phyloP scores from a whole-genome alignment of 345 rosid genomes.

The Moricandia moricandioides region DNA sequence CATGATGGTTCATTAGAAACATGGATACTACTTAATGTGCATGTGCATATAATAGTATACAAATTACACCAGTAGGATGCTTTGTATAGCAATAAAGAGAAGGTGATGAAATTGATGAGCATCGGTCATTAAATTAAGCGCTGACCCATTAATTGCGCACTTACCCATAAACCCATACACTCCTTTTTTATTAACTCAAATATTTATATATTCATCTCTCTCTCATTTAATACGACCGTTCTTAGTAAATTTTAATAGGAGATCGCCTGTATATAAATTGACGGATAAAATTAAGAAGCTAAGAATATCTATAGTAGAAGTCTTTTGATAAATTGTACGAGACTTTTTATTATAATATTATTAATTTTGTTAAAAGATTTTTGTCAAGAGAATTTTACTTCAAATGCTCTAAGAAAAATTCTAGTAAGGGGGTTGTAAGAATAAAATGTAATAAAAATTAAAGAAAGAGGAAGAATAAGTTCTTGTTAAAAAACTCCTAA shows the following conservation, averaged over 20 bases:
- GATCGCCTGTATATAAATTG: neutral
- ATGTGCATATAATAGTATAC: slow-evolving; percentile 26
- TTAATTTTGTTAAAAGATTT: no score
- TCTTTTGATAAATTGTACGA: no score
- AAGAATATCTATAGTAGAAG: no score
- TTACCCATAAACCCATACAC: slow-evolving; percentile 36
- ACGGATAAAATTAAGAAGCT: slow-evolving; percentile 17
- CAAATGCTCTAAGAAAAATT: no score
- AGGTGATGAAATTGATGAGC: slow-evolving; percentile 39
- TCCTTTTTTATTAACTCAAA: slow-evolving; percentile 4
- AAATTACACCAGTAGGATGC: slow-evolving; percentile 36
- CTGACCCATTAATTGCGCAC: slow-evolving; percentile 37
- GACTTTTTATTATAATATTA: no score
- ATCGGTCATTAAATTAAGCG: slow-evolving; percentile 38
- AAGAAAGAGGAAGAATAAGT: no score
- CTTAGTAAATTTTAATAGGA: neutral
- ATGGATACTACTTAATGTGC: slow-evolving; percentile 29
- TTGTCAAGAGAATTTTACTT: no score
- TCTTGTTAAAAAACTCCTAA: no score
- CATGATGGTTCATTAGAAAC: slow-evolving; percentile 15
- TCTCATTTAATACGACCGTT: slow-evolving; percentile 23
- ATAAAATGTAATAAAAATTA: no score
- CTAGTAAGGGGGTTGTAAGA: no score
- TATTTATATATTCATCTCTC: neutral
- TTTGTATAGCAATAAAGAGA: slow-evolving; percentile 38